A percentile compares a stretch with the other conserved stretches of the same genome.
These are phyloP conservation scores for Sphagnum contortum DNA, from an alignment of 225 moss, liverwort and hornwort genomes.

Conservation along the genomic window DNA sequence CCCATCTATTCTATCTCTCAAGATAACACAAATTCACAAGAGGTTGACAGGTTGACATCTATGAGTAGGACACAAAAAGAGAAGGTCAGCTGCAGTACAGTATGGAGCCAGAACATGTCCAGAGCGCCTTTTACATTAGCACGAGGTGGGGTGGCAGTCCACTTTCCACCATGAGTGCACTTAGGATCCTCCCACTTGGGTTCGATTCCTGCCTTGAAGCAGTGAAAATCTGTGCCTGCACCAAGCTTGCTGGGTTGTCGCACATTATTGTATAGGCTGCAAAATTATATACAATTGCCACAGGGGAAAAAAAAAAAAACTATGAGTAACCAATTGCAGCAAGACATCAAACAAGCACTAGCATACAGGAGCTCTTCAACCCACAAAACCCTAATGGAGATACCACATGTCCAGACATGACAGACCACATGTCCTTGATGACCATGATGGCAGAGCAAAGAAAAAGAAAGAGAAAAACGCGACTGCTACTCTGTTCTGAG, in stretches of 20 bases:
- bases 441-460: too few species aligned
- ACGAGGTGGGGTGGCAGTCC: conserved; percentile 61
- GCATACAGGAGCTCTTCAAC: too few species aligned
- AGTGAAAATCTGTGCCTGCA: conserved; percentile 78
- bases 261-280: conserved; percentile 86
- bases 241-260: conserved; percentile 84
- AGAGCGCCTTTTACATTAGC: conserved; percentile 38
- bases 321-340: conserved; percentile 1
- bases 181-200: conserved; percentile 97
- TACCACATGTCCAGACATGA: too few species aligned
- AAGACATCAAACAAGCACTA: too few species aligned
- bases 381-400: too few species aligned
- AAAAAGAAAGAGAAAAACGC: not conserved
- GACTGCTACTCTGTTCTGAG: not conserved
- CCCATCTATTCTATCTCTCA: not conserved
- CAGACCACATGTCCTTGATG: too few species aligned
- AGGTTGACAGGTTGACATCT: not conserved
- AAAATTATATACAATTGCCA: not conserved
- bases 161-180: conserved; percentile 90
- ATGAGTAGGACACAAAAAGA: not conserved
- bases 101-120: conserved; percentile 86
- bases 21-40: not conserved
- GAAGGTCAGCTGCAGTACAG: conserved; percentile 24
- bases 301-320: not conserved
- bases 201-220: conserved; percentile 90